Evolutionary conservation across 306 rosid species (phyloP).

Genomic region (Vigna radiata): DNA sequence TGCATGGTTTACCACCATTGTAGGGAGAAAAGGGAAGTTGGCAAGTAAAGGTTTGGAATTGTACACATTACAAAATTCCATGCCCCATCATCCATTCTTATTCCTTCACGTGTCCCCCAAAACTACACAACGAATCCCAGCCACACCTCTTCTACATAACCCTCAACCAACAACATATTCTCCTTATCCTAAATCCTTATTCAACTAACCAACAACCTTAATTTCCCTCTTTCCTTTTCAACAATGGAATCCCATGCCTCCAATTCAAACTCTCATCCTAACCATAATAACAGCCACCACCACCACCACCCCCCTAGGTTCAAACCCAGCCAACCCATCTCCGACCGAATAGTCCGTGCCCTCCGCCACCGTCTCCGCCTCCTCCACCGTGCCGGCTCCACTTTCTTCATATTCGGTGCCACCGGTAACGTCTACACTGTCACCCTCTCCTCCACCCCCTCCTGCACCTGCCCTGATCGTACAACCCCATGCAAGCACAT

Average conservation of each 20-base stretch:
- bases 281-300: background rate
- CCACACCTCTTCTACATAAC: conserved; percentile 36
- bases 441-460: conserved; percentile 54
- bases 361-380: conserved; percentile 76
- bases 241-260: conserved; percentile 71
- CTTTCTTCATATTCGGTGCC: conserved; percentile 80
- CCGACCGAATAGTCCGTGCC: conserved; percentile 77
- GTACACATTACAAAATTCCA: conserved; percentile 42
- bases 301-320: conserved; percentile 44
- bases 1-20: conserved; percentile 45
- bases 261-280: conserved; percentile 46
- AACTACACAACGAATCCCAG: conserved; percentile 57
- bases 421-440: conserved; percentile 87
- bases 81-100: conserved; percentile 34
- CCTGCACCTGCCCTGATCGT: conserved; percentile 90
- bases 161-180: conserved; percentile 14
- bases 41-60: conserved; percentile 48
- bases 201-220: conserved; percentile 9
- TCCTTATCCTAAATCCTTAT: background rate
- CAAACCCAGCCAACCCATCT: conserved; percentile 58
- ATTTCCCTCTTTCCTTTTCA: background rate
- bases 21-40: conserved; percentile 30
- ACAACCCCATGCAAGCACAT: conserved; percentile 88
- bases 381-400: conserved; percentile 73
- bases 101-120: conserved; percentile 59